A percentile compares a stretch with the other conserved stretches of the same genome.
These are phyloP conservation scores for Macrophomina phaseolina DNA, from an alignment of 2,329 filamentous ascomycete species.

Conservation along the genomic window DNA sequence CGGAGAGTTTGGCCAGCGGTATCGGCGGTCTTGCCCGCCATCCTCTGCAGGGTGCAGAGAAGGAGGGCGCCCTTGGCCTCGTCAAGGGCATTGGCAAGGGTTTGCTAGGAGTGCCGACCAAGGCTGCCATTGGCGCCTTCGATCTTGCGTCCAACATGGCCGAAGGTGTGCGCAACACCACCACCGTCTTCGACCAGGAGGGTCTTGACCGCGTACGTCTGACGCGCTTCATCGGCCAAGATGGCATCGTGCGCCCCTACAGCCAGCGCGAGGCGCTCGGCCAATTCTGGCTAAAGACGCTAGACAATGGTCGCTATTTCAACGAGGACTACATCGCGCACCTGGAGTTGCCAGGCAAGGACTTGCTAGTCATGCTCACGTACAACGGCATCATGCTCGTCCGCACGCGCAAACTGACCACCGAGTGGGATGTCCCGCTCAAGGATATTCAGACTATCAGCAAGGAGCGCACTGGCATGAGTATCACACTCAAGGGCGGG, in stretches of 20 bases:
- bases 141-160: slow-evolving; percentile 97
- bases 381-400: slow-evolving; percentile 83
- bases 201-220: slow-evolving; percentile 95
- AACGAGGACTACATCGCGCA: slow-evolving; percentile 97
- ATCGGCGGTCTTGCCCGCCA: slow-evolving; percentile 93
- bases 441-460: slow-evolving; percentile 97
- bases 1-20: slow-evolving; percentile 89
- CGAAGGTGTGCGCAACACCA: slow-evolving; percentile 97
- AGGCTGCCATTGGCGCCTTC: slow-evolving; percentile 94
- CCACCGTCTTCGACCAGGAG: slow-evolving; percentile 94
- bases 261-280: slow-evolving; percentile 93
- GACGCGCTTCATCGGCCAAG: slow-evolving; percentile 86
- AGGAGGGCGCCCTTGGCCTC: slow-evolving; percentile 91
- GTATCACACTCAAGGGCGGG: slow-evolving; percentile 84
- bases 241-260: slow-evolving; percentile 94
- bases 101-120: slow-evolving; percentile 90
- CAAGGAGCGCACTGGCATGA: slow-evolving; percentile 94
- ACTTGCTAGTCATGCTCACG: slow-evolving; percentile 75
- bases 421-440: slow-evolving; percentile 94
- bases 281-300: slow-evolving; percentile 98
- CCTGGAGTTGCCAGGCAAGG: slow-evolving; percentile 85
- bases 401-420: slow-evolving; percentile 80
- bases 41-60: slow-evolving; percentile 92
- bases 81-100: slow-evolving; percentile 98
- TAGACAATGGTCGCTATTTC: slow-evolving; percentile 97